Base-by-base conservation (phyloP, 306 rosid genomes). In the Lathyrus tuberosus region DNA sequence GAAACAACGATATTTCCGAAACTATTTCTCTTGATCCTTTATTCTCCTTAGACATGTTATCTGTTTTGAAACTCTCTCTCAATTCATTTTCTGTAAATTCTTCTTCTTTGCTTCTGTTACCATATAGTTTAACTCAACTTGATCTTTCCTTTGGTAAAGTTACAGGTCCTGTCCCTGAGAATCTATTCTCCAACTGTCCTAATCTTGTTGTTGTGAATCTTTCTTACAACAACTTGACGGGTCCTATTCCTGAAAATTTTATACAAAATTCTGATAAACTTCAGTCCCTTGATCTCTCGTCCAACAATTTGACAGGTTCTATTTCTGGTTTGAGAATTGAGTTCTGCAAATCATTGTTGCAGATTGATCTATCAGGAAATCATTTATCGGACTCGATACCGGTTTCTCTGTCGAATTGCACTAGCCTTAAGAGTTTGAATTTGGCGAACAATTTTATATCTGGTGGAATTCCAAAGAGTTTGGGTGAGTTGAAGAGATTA, bases 291-390 rank as follows among this genome's bases (percentile, higher is more conserved):
- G 98, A 93, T 79, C 72, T 93, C 22, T 90, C 98, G 52, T 86
- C 70, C 13, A 93, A 93, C 83, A 93, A 93, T 35, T 73, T 93
- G n/a, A 75, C 93, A 5, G 98, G 98, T 8, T 70, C 94, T 2
- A 85, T 90, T 49, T 85, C 96, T 24, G 82, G 85, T 44, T 64
- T 90, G 68, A 82, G 63, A 73, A 82, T 86, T 47, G 77, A 81
- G 52, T 85, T 16, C n/a, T 53, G 98, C 74, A 78, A 57, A 33
- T 86, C 97, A 62, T 70, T 93, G 87, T 46, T 80, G 83, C 81
- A 67, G 10, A 80, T 93, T 75, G 91, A 85, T 74, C 77, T 93
- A 12, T 91, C 98, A 15, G 87, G 72, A 17, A 93, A 93, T 78
- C 81, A 48, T 22, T 77, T 93, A 31, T 72, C 56, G 3, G 97